Base-by-base conservation (phyloP, 2,329 filamentous ascomycete species). In the Endothia cerciana region DNA sequence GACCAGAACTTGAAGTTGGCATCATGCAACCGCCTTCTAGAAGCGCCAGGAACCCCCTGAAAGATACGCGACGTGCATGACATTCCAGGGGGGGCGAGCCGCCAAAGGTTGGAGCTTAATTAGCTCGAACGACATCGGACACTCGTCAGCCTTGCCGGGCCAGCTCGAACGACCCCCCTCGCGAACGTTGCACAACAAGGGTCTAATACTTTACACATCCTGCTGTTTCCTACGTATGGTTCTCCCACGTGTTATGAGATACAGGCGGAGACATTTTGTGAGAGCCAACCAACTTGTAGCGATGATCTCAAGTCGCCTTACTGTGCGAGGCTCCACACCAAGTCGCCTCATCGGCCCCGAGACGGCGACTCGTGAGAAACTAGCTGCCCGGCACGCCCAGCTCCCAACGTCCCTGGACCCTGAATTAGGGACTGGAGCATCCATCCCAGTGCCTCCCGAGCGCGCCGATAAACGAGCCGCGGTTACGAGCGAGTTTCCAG, bases 11-110 rank as follows among this genome's bases (percentile, higher is more conserved):
- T 22, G 2, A 49, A 22, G 43, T 47, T 41, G 15, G 55, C 8
- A 7, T 60, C 47, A 64, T 55, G 57, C 57, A 55, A n/a, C 25
- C n/a, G 53, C n/a, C 58, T 65, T 65, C 63, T 62, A 62, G 63
- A 65, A 65, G 58, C 63, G 38, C 63, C 49, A 57, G 8, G 41
- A 41, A 63, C 51, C 30, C n/a, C 55, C 57, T 30, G 55, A n/a
- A 36, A 28, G 38, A 60, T 22, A 36, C 30, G 45, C 15, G 25
- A 43, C 25, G 49, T 30, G 33, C 33, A 38, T 2, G 28, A 28
- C 33, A 63, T 38, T 6, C n/a, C n/a, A n/a, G 17, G 15, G 33
- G 40, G 36, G 47, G 33, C 47, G 10, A 62, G 55, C 55, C 36
- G 38, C 38, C 57, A 61, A 41, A 22, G 6, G 43, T n/a, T 30